These are phyloP conservation scores for Scleroderma citrinum DNA, from an alignment of 768 basidiomycete genomes.

Conservation along the genomic window DNA sequence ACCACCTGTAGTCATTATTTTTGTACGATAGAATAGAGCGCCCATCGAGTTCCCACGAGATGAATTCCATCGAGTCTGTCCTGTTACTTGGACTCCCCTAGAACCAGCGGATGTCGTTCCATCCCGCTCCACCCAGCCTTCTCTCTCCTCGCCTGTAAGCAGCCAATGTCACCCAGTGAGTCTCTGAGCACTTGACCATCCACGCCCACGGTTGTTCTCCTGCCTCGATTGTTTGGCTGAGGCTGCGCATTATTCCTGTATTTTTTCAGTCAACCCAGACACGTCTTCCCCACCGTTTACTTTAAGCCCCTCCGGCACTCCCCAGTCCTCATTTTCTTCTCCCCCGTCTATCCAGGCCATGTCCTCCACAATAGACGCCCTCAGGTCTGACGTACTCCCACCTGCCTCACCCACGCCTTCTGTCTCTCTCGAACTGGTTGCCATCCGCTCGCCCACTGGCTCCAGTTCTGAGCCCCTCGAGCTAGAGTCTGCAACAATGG, in stretches of 20 bases:
- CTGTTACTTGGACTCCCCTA: slow-evolving; percentile 9
- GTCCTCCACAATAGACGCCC: slow-evolving; percentile 8
- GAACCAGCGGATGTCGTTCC: slow-evolving; percentile 7
- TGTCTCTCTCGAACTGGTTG: neutral
- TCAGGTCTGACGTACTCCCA: slow-evolving; percentile 10
- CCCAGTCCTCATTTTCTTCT: slow-evolving; percentile 12
- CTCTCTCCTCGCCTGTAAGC: neutral
- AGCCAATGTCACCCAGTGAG: slow-evolving; percentile 11
- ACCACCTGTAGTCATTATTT: too few species aligned
- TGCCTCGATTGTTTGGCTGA: slow-evolving; percentile 7
- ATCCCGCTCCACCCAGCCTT: slow-evolving; percentile 1
- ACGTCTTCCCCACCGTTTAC: slow-evolving; percentile 5
- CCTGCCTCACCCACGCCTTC: slow-evolving; percentile 2
- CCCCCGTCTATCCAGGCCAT: slow-evolving; percentile 7
- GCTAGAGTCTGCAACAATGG: slow-evolving; percentile 20
- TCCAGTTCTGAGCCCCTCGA: slow-evolving; percentile 27
- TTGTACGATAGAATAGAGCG: too few species aligned
- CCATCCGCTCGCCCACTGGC: slow-evolving; percentile 12
- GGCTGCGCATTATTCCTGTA: slow-evolving; percentile 4
- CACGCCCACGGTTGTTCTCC: slow-evolving; percentile 1
- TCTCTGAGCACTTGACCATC: neutral
- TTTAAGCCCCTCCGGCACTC: slow-evolving; percentile 5
- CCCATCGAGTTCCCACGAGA: slow-evolving; percentile 24
- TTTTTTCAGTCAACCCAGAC: slow-evolving; percentile 1
- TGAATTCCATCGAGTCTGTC: slow-evolving; percentile 21